Evolutionary conservation across 2,329 filamentous ascomycete genomes (phyloP), one percentile per base, ranked within the genome.

Genomic region (Fonsecaea monophora): DNA sequence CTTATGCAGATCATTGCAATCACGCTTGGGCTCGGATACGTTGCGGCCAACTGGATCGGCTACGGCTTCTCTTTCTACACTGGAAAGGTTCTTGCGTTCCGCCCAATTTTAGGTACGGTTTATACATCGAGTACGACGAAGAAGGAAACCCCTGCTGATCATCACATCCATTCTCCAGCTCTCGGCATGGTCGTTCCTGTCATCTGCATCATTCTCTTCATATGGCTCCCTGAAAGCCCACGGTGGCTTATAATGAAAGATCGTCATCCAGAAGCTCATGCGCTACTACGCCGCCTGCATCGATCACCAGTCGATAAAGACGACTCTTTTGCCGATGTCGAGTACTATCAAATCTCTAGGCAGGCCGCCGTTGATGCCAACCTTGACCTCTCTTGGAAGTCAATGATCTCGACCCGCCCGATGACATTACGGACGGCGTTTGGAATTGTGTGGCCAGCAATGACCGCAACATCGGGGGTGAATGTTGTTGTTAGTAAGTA

Each of bases 321-420:
- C 35, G 60, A 18, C 35, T 63, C 8, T 3, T 40, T 12, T 32
- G 65, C 65, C 25, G n/a, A 13, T 10, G 13, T 54, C 18, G 65
- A 67, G 40, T 61, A 60, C 35, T 35, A 42, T 6, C 65, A 67
- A 32, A 67, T 67, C 30, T 25, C 21, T 9, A 50, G 32, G 30
- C 65, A 67, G 56, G 42, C 21, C n/a, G 35, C 60, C 34, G 21
- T 64, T 25, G 61, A 67, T 35, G 25, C 37, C 13, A 50, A 13
- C 35, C 50, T 65, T 4, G 62, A 61, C 18, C 18, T 40, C 9
- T 48, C 56, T 25, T 68, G 57, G 30, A 34, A 32, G 18, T 57
- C 61, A n/a, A 34, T 67, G 25, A 45, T 67, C 35, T 42, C 21
- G 13, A 56, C 35, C 12, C 56, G 21, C 65, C 65, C 12, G 53